Base-by-base conservation (phyloP, 176 grass and related monocot genomes). In the Eragrostis curvula region DNA sequence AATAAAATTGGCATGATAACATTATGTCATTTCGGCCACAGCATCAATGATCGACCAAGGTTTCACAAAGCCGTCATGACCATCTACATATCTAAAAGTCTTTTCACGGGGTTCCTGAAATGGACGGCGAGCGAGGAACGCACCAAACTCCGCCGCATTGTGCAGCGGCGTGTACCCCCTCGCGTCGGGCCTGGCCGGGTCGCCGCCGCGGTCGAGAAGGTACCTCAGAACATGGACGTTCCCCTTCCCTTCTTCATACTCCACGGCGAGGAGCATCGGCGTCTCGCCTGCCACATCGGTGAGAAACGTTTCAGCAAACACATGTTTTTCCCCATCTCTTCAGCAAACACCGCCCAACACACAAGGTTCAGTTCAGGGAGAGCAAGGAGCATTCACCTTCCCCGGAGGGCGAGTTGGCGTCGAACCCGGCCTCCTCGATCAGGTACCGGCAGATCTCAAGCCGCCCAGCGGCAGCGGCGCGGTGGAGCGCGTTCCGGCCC, bases 121-220 rank as follows among this genome's bases (percentile, higher is more conserved):
- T 15, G 15, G 16, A 28, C 4, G 2, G 42, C 46, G 29, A 73
- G 20, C 12, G 9, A 28, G 29, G 11, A 63, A 68, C 70, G 6
- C 41, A 86, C 85, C 85, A 13, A 69, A 6, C 24, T 67, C 69
- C 10, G 79, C 65, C 7, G 89, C 84, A 11, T 57, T 51, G 55
- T 91, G 85, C 21, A 88, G 74, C 16, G 85, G 85, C 49, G 85
- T 88, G 39, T 3, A 25, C 1, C 80, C 85, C 27, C 24, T 81
- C 24, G 71, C 49, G 20, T 80, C 61, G 9, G 67, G 52, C 42
- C n/a, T 64, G 23, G 69, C 62, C 9, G 81, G 85, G 73, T 87
- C 79, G 29, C 80, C 85, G n/a, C 85, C 80, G 18, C 52, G 79
- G 27, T 80, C 80, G 8, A 87, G 56, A 28, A 91, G 85, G 66